A percentile compares a stretch with the other conserved stretches of the same genome.
Evolutionary conservation across 2,329 filamentous ascomycete genomes (phyloP).

Genomic region (Sarocladium strictum): DNA sequence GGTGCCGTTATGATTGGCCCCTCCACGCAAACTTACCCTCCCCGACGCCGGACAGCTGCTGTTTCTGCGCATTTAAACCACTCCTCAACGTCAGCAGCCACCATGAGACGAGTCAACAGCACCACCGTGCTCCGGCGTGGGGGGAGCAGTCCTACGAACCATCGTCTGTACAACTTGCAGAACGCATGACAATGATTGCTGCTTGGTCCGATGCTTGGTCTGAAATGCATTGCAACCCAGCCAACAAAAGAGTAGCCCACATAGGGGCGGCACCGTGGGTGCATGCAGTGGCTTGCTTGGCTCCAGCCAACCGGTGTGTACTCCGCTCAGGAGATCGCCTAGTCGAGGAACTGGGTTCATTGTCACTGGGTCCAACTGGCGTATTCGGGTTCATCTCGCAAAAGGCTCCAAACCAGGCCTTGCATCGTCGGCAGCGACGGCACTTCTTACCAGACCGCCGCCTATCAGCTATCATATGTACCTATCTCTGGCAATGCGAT

Average conservation of each 20-base stretch:
- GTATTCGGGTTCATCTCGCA: slow-evolving; percentile 4
- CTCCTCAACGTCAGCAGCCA: neutral
- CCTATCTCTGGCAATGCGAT: too few species aligned
- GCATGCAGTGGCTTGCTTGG: slow-evolving; percentile 7
- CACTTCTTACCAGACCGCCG: neutral
- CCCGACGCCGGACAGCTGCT: neutral
- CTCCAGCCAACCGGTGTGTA: neutral
- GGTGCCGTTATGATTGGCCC: neutral
- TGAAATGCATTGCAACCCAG: slow-evolving; percentile 3
- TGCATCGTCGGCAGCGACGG: neutral
- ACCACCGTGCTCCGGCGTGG: neutral
- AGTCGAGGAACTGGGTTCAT: neutral
- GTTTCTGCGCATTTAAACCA: neutral
- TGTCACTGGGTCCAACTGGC: neutral
- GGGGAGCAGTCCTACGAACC: neutral
- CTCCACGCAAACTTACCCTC: slow-evolving; percentile 1
- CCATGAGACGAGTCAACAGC: neutral
- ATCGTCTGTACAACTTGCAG: neutral
- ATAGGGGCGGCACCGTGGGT: neutral
- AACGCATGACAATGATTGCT: neutral
- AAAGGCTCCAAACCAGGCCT: neutral
- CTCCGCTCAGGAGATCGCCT: slow-evolving; percentile 1
- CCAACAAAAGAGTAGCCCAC: neutral
- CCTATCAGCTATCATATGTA: neutral
- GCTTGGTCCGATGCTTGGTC: neutral